A percentile compares a stretch with the other conserved stretches of the same genome.
Evolutionary conservation across 1,139 yeast genomes (phyloP).

Genomic region (Candida buenavistaensis): DNA sequence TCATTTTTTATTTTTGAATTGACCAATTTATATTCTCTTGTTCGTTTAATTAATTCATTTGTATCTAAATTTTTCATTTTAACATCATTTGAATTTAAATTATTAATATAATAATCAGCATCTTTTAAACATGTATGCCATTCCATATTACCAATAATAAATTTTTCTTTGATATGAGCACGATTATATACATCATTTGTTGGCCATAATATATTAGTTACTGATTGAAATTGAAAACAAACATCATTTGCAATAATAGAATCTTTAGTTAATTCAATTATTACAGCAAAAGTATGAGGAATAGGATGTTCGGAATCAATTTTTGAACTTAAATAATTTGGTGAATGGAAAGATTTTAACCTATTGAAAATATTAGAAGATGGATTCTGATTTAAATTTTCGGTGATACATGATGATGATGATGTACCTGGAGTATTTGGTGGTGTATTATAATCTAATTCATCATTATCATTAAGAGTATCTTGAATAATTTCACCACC

Average conservation of each 20-base stretch:
- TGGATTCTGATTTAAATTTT: too few relatives aligned
- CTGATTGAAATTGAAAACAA: conserved; percentile 33
- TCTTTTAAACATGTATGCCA: conserved; percentile 48
- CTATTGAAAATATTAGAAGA: conserved; percentile 6
- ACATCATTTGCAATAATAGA: conserved; percentile 27
- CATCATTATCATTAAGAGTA: not conserved
- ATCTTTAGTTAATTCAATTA: conserved; percentile 40
- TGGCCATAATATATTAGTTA: conserved; percentile 51
- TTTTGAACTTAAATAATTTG: conserved; percentile 41
- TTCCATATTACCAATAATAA: conserved; percentile 46
- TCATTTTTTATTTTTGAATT: conserved; percentile 13
- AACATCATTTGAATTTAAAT: conserved; percentile 36
- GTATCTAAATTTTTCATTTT: conserved; percentile 29
- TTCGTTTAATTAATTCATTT: conserved; percentile 36
- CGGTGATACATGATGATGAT: too few relatives aligned
- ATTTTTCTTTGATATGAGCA: conserved; percentile 43
- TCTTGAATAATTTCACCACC: conserved; percentile 18
- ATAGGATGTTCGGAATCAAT: conserved; percentile 44
- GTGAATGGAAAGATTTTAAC: conserved; percentile 26
- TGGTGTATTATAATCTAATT: conserved; percentile 1
- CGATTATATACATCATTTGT: conserved; percentile 53
- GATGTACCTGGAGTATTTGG: too few relatives aligned
- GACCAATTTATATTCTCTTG: conserved; percentile 34
- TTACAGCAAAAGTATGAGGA: conserved; percentile 49
- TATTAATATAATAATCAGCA: conserved; percentile 49